Conservation (phyloP, 2,329 filamentous ascomycete species). For the Fusarium sp. region DNA sequence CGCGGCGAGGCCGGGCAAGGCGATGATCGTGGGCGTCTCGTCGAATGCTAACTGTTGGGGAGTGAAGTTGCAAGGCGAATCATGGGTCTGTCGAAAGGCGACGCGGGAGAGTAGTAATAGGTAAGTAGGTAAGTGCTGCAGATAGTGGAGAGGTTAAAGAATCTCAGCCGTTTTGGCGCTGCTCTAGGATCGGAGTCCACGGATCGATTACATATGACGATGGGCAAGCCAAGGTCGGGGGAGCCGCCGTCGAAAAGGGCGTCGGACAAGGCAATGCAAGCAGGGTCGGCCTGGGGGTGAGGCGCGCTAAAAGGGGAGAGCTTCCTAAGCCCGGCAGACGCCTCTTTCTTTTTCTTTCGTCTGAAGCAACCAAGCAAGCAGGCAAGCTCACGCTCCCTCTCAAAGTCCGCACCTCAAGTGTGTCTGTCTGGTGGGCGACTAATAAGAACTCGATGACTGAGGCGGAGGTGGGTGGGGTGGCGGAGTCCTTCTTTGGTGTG, state of each 20-base stretch:
- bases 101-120: background rate
- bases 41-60: background rate
- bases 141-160: conserved; percentile 30
- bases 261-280: background rate
- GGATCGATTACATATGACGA: conserved; percentile 29
- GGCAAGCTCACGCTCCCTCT: background rate
- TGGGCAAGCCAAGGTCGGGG: conserved; percentile 25
- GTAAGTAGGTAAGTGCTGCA: background rate
- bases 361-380: background rate
- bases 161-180: conserved; percentile 29
- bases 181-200: conserved; percentile 36
- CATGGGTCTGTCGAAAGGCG: conserved; percentile 4
- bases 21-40: background rate
- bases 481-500: conserved; percentile 37
- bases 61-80: conserved; percentile 4
- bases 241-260: conserved; percentile 4
- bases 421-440: conserved; percentile 11
- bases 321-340: conserved; percentile 13
- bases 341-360: background rate
- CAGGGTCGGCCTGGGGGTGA: background rate
- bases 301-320: conserved; percentile 28
- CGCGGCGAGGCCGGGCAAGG: conserved; percentile 4
- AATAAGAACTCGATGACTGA: conserved; percentile 28
- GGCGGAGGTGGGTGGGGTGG: conserved; percentile 36
- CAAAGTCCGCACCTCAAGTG: conserved; percentile 11